Evolutionary conservation across 2,329 filamentous ascomycete genomes (phyloP), one percentile per base, ranked within the genome.

Genomic region (Arthrobotrys iridis): DNA sequence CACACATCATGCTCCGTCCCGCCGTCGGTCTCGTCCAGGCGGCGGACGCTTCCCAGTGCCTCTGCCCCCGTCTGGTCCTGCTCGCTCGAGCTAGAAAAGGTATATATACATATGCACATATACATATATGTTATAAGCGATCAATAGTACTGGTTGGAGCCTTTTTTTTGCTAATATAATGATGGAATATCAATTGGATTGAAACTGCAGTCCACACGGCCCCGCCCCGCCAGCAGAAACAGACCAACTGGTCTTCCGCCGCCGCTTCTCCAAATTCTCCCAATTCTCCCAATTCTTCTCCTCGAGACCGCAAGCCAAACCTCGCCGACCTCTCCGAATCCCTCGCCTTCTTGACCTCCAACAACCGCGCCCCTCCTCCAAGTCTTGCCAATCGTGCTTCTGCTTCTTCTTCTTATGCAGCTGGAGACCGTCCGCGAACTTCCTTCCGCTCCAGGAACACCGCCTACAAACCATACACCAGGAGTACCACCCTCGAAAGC

Each of bases 51-150:
- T 13, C 46, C 8, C 65, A 70, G 13, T 62, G 33, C 35, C 13
- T 59, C n/a, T 71, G 66, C 37, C 66, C 65, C 22, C 65, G 65
- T 18, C 26, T 70, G 24, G 66, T 57, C 46, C 26, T 63, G n/a
- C 66, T 71, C 45, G 46, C 66, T 24, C 57, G 41, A 22, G 41
- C 65, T 5, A 48, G 37, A 18, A 37, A n/a, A n/a, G n/a, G n/a
- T n/a, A n/a, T n/a, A n/a, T n/a, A n/a, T n/a, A n/a, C n/a, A n/a
- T n/a, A n/a, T n/a, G n/a, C n/a, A n/a, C n/a, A n/a, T n/a, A n/a
- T n/a, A n/a, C n/a, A n/a, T n/a, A n/a, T n/a, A n/a, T n/a, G n/a
- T n/a, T n/a, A n/a, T n/a, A n/a, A n/a, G n/a, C n/a, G n/a, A n/a
- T n/a, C n/a, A n/a, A n/a, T n/a, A n/a, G n/a, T n/a, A n/a, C n/a